Base-by-base conservation (phyloP, 75 land plant species). In the Cryptomeria japonica region DNA sequence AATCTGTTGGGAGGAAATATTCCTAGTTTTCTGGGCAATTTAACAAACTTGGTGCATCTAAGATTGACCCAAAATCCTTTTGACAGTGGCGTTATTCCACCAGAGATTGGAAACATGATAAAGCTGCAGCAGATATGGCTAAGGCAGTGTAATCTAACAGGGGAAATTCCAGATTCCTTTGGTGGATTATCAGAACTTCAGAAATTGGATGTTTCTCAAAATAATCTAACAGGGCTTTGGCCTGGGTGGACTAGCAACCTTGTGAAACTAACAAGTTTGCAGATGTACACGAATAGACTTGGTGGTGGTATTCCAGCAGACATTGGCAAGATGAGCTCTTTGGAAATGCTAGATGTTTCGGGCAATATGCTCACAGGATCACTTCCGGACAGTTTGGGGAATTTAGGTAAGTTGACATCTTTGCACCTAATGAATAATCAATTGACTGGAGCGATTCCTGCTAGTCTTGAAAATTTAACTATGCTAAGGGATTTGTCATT, bases 1-100 rank as follows among this genome's bases (percentile, higher is more conserved):
- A 95, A 96, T 82, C 47, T 90, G 15, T 87, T 96, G 28, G 36
- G 79, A 42, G 94, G 96, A 14, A 38, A 88, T 37, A 85, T 96
- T 49, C 97, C 97, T 39, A 42, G 89, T 1, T 90, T 87, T 82
- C 41, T 96, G 16, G 87, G 89, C 13, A 93, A 92, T 51, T 85
- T 92, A 16, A 82, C 86, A 46, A 86, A 86, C 87, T 55, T 96
- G 42, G 84, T 82, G 36, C 49, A 86, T 19, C 87, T 96, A 38
- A 87, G 86, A 19, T 64, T 96, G 28, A 90, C 89, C 46, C 37
- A 70, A n/a, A 96, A 96, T 78, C 88, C 90, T 51, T 88, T 94
- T 13, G 77, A 77, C 0, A 87, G 87, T 3, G 89, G 95, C 25
- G 86, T 78, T 0, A 84, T 96, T 32, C 96, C 98, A 18, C 31